phyloP scores from a whole-genome alignment of 2,329 filamentous ascomycete genomes.

The Mycosphaerelloides madeirae region DNA sequence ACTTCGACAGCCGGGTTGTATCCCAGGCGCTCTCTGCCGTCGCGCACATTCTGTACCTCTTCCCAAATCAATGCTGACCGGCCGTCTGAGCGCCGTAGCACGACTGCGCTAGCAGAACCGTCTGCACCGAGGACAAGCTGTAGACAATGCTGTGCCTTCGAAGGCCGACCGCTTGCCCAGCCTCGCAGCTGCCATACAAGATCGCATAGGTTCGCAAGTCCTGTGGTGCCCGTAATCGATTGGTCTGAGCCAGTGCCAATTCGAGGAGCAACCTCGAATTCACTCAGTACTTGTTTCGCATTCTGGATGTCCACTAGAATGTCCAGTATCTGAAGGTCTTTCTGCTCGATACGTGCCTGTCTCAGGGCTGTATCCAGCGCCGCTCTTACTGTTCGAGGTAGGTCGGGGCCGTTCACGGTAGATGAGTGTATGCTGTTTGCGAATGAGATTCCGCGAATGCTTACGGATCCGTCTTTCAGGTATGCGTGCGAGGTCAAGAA shows the following conservation, averaged over 20 bases:
- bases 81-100: conserved; percentile 22
- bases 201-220: conserved; percentile 14
- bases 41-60: conserved; percentile 22
- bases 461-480: conserved; percentile 22
- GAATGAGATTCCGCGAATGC: conserved; percentile 15
- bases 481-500: conserved; percentile 26
- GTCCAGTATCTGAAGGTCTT: conserved; percentile 21
- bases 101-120: conserved; percentile 12
- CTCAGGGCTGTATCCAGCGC: conserved; percentile 13
- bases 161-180: conserved; percentile 17
- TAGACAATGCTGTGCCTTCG: conserved; percentile 15
- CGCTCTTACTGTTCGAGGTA: conserved; percentile 8
- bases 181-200: conserved; percentile 25
- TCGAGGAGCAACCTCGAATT: conserved; percentile 8
- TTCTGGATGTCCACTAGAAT: conserved; percentile 4
- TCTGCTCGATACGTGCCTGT: conserved; percentile 14
- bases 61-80: conserved; percentile 17
- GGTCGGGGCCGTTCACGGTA: conserved; percentile 6
- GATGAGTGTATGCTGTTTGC: conserved; percentile 9
- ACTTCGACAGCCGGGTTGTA: conserved; percentile 24
- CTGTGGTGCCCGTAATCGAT: conserved; percentile 9
- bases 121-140: conserved; percentile 11
- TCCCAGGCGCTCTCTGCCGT: conserved; percentile 25
- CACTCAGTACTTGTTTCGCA: conserved; percentile 5
- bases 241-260: background rate